phyloP scores from a whole-genome alignment of 106 monocot species.

The Apostasia ramifera region DNA sequence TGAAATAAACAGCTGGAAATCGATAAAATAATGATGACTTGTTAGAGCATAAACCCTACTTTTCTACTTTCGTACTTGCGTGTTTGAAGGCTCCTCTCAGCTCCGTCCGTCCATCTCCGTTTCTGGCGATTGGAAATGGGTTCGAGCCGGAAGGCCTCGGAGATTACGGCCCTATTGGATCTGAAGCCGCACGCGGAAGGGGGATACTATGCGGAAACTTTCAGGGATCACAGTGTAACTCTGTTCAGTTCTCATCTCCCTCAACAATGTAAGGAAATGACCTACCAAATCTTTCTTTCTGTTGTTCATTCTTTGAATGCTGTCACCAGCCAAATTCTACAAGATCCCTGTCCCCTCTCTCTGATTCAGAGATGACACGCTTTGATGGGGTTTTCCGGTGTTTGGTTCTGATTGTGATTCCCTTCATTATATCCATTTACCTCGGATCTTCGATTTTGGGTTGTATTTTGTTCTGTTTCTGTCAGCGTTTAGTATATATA shows the following conservation, averaged over 20 bases:
- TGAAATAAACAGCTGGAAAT: no score
- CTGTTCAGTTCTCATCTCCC: constrained; percentile 84
- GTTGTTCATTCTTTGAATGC: neutral
- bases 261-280: constrained; percentile 46
- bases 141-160: constrained; percentile 42
- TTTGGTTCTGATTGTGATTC: neutral
- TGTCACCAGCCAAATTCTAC: neutral
- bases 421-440: no score
- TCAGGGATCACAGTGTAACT: constrained; percentile 60
- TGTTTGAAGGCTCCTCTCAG: neutral
- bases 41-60: no score
- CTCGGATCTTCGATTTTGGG: no score
- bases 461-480: no score
- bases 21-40: no score
- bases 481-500: no score
- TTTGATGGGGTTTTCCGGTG: neutral
- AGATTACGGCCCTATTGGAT: constrained; percentile 53
- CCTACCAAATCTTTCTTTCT: neutral
- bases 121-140: constrained; percentile 10
- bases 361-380: neutral
- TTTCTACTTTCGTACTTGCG: no score
- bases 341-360: neutral
- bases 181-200: constrained; percentile 85
- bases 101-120: neutral
- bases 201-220: constrained; percentile 75